Evolutionary conservation across 2,329 filamentous ascomycete genomes (phyloP).

Genomic region (Colletotrichum sp.): DNA sequence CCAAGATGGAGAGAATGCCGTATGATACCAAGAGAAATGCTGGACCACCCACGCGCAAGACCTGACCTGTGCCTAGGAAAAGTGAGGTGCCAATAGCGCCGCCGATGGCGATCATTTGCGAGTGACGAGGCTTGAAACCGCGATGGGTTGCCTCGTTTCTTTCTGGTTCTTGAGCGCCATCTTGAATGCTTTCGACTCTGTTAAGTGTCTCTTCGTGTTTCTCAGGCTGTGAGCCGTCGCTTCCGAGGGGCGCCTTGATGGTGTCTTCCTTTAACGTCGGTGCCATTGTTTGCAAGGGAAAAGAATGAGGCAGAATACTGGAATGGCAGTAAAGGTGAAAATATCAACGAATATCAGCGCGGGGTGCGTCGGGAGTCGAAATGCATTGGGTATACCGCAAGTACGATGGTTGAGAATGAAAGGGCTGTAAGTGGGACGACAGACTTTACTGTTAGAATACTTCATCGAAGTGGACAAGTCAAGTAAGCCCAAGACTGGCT

Average conservation of each 20-base stretch:
- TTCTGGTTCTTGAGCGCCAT: background rate
- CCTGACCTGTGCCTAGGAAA: constrained; percentile 49
- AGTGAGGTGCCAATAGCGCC: constrained; percentile 52
- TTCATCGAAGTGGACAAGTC: background rate
- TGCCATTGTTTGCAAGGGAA: background rate
- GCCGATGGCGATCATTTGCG: constrained; percentile 51
- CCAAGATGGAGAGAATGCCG: constrained; percentile 45
- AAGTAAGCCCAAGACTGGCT: background rate
- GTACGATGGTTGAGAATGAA: background rate
- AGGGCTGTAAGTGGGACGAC: background rate
- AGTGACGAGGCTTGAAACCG: constrained; percentile 26
- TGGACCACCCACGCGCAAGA: constrained; percentile 42
- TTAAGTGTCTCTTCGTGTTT: background rate
- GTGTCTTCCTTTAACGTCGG: background rate
- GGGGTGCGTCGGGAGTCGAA: background rate
- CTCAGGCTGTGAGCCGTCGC: background rate
- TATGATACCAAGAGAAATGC: constrained; percentile 41
- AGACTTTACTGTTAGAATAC: background rate
- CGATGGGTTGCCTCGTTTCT: background rate
- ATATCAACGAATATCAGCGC: background rate
- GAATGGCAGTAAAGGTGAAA: background rate
- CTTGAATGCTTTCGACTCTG: background rate
- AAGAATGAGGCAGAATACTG: background rate
- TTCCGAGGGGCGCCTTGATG: background rate
- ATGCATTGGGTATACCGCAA: background rate